Conservation (phyloP, 2,329 filamentous ascomycete species). For the Exophiala mesophila region DNA sequence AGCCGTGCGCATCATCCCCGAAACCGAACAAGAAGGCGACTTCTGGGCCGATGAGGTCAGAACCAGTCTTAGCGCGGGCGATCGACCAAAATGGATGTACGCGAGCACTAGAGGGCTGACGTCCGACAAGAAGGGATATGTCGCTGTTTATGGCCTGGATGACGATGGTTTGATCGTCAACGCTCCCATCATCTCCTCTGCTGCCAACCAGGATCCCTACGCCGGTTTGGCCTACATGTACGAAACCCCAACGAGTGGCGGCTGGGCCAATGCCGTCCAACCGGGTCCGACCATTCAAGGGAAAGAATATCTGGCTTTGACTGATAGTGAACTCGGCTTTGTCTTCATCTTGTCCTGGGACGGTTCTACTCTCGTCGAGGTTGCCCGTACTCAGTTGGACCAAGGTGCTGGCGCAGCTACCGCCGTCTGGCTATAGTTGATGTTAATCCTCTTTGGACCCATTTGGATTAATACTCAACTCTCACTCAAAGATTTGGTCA, state of each 20-base stretch:
- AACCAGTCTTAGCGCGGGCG: conserved; percentile 18
- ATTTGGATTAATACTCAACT: no score
- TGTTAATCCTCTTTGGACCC: no score
- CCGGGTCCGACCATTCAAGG: conserved; percentile 26
- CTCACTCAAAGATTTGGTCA: no score
- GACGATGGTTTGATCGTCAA: conserved; percentile 16
- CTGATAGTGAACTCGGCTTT: conserved; percentile 26
- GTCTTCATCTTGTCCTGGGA: conserved; percentile 26
- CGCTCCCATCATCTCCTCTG: background rate
- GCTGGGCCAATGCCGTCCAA: conserved; percentile 28
- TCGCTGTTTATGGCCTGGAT: conserved; percentile 23
- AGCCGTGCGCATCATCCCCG: conserved; percentile 24
- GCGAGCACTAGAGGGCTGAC: conserved; percentile 24
- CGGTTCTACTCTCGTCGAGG: conserved; percentile 22
- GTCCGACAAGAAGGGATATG: conserved; percentile 20
- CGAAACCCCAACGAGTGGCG: conserved; percentile 24
- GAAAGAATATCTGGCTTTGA: conserved; percentile 30
- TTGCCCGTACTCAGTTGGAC: conserved; percentile 20
- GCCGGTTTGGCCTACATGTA: conserved; percentile 23
- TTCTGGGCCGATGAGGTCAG: conserved; percentile 29
- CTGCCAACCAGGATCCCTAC: conserved; percentile 3
- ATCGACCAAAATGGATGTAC: conserved; percentile 23
- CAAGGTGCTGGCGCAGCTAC: conserved; percentile 24
- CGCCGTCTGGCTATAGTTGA: conserved; percentile 25
- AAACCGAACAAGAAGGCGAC: conserved; percentile 7